Base-by-base conservation (phyloP, 208 protist genomes). In the Crithidia brevicula region DNA sequence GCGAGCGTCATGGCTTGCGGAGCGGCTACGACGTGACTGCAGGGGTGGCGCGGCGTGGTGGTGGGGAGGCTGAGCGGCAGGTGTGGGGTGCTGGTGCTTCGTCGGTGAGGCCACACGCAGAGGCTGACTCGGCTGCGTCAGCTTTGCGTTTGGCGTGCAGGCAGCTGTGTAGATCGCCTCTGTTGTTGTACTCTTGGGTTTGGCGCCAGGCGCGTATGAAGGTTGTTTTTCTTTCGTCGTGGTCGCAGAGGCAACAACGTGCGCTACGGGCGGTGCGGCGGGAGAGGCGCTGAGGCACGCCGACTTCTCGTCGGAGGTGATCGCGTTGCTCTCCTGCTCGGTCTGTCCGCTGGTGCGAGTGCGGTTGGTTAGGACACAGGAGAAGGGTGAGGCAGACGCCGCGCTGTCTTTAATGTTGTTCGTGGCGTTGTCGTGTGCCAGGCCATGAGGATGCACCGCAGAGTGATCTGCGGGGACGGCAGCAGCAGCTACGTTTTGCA, bases 21-120 rank as follows among this genome's bases (percentile, higher is more conserved):
- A 67, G 49, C 33, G 50, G 31, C 51, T 67, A 30, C 68, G 58
- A 23, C 47, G 60, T 13, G 15, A 23, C 58, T 33, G 58, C 45
- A 7, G 25, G 5, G 11, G 57, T 18, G 42, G 18, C 1, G 57
- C 13, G 16, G 22, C 10, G 11, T 60, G 31, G 3, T 11, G 13
- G 4, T 16, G 54, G 4, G 54, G 16, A 33, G 13, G n/a, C n/a
- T n/a, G n/a, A n/a, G n/a, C n/a, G n/a, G n/a, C n/a, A n/a, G n/a
- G n/a, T n/a, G n/a, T n/a, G n/a, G n/a, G n/a, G n/a, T n/a, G n/a
- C n/a, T n/a, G n/a, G n/a, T n/a, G n/a, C n/a, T n/a, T n/a, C 36
- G 36, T 13, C 15, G 36, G 36, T 40, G 36, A 40, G 36, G 36
- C 36, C 15, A n/a, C n/a, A n/a, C n/a, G n/a, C n/a, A n/a, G n/a